Evolutionary conservation across 257 asterid species (phyloP).

Genomic region (Solanum bukasovii): DNA sequence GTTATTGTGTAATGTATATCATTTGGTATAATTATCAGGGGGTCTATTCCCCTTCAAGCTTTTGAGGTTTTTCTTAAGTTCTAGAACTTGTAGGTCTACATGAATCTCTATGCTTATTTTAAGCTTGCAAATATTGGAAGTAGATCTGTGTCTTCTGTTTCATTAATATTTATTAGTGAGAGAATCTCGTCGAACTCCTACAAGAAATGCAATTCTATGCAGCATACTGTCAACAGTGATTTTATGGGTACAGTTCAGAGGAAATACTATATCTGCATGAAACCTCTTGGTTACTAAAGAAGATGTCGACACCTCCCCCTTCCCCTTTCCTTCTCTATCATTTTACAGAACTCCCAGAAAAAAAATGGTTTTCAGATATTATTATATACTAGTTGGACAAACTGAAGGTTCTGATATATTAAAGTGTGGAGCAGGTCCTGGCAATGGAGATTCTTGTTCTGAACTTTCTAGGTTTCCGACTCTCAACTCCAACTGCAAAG

Average conservation of each 20-base stretch:
- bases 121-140: background rate
- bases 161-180: background rate
- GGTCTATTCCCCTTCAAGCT: background rate
- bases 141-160: background rate
- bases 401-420: background rate
- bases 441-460: constrained; percentile 57
- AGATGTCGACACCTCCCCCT: background rate
- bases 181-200: background rate
- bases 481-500: constrained; percentile 65
- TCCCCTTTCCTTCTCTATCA: background rate
- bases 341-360: background rate
- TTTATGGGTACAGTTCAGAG: background rate
- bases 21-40: background rate
- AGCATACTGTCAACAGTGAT: background rate
- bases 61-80: background rate
- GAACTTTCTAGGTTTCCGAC: constrained; percentile 47
- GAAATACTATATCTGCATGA: background rate
- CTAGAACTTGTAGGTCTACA: background rate
- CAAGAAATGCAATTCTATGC: background rate
- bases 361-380: background rate
- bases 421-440: constrained; percentile 37
- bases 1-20: background rate
- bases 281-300: background rate
- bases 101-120: background rate
- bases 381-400: background rate